Evolutionary conservation across 202 grass and related monocot species (phyloP).

Genomic region (Panicum virgatum): DNA sequence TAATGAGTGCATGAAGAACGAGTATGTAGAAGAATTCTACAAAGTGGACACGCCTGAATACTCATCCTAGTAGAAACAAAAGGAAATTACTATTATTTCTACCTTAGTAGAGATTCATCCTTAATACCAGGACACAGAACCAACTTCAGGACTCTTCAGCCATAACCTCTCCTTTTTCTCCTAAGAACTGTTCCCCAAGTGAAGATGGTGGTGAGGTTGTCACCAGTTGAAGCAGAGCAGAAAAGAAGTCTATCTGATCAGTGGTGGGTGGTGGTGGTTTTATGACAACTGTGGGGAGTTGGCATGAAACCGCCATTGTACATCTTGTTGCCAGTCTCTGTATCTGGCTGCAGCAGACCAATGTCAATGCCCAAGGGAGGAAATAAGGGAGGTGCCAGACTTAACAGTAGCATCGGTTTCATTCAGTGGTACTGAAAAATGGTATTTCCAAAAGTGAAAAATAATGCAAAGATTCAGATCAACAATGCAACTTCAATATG

Average conservation of each 20-base stretch:
- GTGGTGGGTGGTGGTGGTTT: too few species aligned
- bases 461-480: not conserved
- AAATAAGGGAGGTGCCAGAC: not conserved
- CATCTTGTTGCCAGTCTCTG: not conserved
- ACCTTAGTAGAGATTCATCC: not conserved
- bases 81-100: too few species aligned
- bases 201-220: not conserved
- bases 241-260: not conserved
- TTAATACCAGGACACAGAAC: not conserved
- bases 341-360: not conserved
- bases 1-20: not conserved
- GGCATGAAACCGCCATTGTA: not conserved
- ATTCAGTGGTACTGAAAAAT: not conserved
- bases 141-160: not conserved
- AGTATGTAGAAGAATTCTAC: not conserved
- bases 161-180: not conserved
- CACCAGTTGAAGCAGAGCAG: not conserved
- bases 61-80: not conserved
- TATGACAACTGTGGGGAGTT: not conserved
- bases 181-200: too few species aligned
- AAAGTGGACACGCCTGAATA: not conserved
- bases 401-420: not conserved
- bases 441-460: not conserved
- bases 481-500: not conserved
- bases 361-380: not conserved